Base-by-base conservation (phyloP, 495 filamentous ascomycete species). In the Trichoderma parareesei region DNA sequence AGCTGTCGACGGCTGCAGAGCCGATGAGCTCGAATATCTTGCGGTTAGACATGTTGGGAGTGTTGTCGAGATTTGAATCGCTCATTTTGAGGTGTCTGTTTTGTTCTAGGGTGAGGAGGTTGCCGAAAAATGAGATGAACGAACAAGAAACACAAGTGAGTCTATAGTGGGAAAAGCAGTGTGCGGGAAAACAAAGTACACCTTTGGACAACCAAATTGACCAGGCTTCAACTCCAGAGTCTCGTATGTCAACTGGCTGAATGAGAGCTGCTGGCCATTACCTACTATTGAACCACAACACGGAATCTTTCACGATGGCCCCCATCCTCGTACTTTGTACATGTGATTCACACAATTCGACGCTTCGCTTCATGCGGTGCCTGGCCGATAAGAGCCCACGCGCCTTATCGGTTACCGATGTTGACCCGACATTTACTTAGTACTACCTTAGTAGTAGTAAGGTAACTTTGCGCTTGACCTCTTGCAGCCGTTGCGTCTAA, bases 11-110 rank as follows among this genome's bases (percentile, higher is more conserved):
- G 8, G 68, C 57, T 46, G 73, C 72, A 10, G 65, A 68, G 61
- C 70, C 79, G 40, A 81, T 61, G n/a, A 80, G 62, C 62, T 77
- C 72, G 65, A 81, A 81, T 61, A 72, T 75, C 74, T 75, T 77
- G 38, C 64, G 64, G 60, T 60, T 62, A 57, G 53, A 57, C 53
- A 57, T 57, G 27, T 57, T 13, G 53, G 53, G 2, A 57, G 53
- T 35, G 37, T 57, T 57, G 27, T 57, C 53, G 9, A 37, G 33
- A n/a, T 27, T 37, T 35, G 53, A 27, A 16, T 57, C 53, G 27
- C 60, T 42, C 60, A 61, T 61, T 37, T 43, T 61, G 53, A 57
- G 27, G 35, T 11, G 53, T 27, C 53, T 27, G 13, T 27, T 7
- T 11, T 35, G 9, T 10, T 57, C 53, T 16, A 57, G 53, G 53